These are phyloP conservation scores for Fusarium globosum DNA, from an alignment of 2,329 filamentous ascomycete species.

Conservation along the genomic window DNA sequence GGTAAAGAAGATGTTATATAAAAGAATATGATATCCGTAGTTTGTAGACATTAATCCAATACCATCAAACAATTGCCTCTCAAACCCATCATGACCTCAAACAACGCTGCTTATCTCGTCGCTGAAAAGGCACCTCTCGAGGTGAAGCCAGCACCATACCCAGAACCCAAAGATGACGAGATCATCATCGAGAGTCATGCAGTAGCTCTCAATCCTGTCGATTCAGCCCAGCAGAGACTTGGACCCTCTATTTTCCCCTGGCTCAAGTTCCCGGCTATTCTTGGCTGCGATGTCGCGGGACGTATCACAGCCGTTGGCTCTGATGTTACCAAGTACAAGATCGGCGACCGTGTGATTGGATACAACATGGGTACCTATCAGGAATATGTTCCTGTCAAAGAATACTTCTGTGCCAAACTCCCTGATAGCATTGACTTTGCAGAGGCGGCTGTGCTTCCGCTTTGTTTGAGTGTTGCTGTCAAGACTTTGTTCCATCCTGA, in stretches of 20 bases:
- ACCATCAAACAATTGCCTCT: background rate
- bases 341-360: background rate
- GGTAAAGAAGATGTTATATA: background rate
- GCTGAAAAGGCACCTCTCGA: constrained; percentile 4
- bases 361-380: constrained; percentile 7
- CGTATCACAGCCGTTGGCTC: background rate
- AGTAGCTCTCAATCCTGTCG: constrained; percentile 15
- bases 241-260: constrained; percentile 10
- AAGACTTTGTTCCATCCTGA: constrained; percentile 17
- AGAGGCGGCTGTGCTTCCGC: constrained; percentile 1
- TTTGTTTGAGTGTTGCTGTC: constrained; percentile 13
- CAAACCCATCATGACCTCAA: background rate
- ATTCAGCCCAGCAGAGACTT: constrained; percentile 11
- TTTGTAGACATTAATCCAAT: fast-evolving
- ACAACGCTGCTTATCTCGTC: constrained; percentile 10
- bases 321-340: background rate
- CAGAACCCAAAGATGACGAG: background rate
- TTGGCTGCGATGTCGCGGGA: constrained; percentile 16
- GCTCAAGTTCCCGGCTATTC: constrained; percentile 20
- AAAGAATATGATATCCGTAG: background rate
- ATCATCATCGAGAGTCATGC: constrained; percentile 9
- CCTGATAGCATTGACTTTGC: background rate
- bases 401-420: background rate
- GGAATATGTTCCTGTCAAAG: constrained; percentile 5
- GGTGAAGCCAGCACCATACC: background rate